These are phyloP conservation scores for Pichia deserticola DNA, from an alignment of 805 yeast genomes.

Conservation along the genomic window DNA sequence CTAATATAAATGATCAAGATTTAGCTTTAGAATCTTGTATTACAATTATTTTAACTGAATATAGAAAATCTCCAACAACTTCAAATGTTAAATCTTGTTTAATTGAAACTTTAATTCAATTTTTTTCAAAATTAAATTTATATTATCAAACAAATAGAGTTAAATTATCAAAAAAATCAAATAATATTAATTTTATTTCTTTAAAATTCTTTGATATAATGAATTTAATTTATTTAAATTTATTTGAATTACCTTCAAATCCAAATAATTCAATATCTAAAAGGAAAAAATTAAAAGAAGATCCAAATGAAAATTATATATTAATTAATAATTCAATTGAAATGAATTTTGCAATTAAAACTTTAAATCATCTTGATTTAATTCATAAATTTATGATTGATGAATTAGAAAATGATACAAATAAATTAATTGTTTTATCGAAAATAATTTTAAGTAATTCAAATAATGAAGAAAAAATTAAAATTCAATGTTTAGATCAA, in stretches of 20 bases:
- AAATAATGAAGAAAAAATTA: conserved; percentile 4
- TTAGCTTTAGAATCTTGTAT: conserved; percentile 21
- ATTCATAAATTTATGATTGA: conserved; percentile 23
- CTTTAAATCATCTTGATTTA: conserved; percentile 23
- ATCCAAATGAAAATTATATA: conserved; percentile 9
- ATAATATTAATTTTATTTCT: conserved; percentile 24
- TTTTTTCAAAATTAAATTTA: conserved; percentile 25
- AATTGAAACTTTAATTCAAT: conserved; percentile 25
- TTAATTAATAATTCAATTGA: conserved; percentile 7
- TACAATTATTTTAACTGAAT: conserved; percentile 14
- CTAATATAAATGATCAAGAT: conserved; percentile 19
- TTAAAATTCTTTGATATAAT: conserved; percentile 23
- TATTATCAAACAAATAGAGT: conserved; percentile 25
- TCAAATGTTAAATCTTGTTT: conserved; percentile 19
- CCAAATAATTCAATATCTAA: conserved; percentile 5
- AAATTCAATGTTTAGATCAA: conserved; percentile 17
- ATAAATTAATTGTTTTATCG: conserved; percentile 26
- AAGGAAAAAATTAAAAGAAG: conserved; percentile 13
- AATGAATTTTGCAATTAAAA: conserved; percentile 16
- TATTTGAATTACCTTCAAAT: conserved; percentile 17
- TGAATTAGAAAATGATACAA: conserved; percentile 29
- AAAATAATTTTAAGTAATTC: conserved; percentile 18
- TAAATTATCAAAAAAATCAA: conserved; percentile 16
- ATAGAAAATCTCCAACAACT: conserved; percentile 11
- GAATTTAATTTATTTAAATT: conserved; percentile 16